Conservation (phyloP, 306 rosid species). For the Amphicarpaea edgeworthii region DNA sequence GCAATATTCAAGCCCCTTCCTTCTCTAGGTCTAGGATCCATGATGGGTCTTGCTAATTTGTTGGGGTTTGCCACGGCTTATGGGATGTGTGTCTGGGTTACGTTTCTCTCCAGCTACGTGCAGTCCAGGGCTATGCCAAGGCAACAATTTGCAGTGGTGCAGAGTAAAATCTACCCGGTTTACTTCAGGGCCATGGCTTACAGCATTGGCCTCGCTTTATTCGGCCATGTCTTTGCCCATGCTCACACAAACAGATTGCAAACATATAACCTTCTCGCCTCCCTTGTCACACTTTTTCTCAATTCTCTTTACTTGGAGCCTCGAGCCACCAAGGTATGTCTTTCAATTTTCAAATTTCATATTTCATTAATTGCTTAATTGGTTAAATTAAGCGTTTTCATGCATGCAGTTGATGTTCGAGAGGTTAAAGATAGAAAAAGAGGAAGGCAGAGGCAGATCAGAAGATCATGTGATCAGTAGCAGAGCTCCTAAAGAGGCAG, state of each 20-base stretch:
- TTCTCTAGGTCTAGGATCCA: too few relatives aligned
- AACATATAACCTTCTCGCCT: constrained; percentile 51
- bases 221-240: constrained; percentile 56
- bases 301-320: constrained; percentile 85
- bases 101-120: constrained; percentile 75
- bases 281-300: constrained; percentile 51
- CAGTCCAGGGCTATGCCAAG: constrained; percentile 61
- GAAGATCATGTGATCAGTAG: constrained; percentile 41
- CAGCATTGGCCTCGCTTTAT: constrained; percentile 56
- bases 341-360: not conserved
- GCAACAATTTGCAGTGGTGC: constrained; percentile 82
- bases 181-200: constrained; percentile 71
- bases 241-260: too few relatives aligned
- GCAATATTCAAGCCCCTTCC: too few relatives aligned
- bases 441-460: constrained; percentile 72
- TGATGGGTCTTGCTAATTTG: constrained; percentile 46
- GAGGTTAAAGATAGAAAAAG: constrained; percentile 72
- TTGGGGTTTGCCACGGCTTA: constrained; percentile 68
- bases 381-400: too few relatives aligned
- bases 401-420: constrained; percentile 90
- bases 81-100: constrained; percentile 80
- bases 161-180: constrained; percentile 85
- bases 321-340: constrained; percentile 72
- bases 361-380: too few relatives aligned
- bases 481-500: not conserved